Base-by-base conservation (phyloP, 352 stramenopile genomes). In the Globisporangium abappressorium region DNA sequence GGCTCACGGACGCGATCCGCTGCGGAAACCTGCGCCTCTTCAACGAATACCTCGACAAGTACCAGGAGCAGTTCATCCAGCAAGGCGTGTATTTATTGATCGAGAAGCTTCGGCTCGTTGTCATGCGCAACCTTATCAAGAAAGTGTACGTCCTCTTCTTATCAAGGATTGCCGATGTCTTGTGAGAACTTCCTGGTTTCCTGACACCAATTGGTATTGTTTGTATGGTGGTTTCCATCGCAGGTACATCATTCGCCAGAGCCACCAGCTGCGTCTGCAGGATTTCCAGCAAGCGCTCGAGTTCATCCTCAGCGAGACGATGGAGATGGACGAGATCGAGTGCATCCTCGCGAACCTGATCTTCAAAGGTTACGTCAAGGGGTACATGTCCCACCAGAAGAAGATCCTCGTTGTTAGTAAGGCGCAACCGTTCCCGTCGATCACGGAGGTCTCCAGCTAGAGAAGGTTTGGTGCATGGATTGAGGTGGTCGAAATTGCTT, bases 291-390 rank as follows among this genome's bases (percentile, higher is more conserved):
- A 86, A 33, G 89, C 86, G 38, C 81, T 98, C 36, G 84, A 91
- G 38, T 88, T 89, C 73, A 75, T 98, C 54, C 92, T 89, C 0
- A 92, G 92, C 47, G 77, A 91, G 33, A 70, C 80, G 0, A 98
- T 96, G 62, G 93, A 98, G 71, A 92, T 98, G 76, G 93, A 98
- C 71, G 94, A 98, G 80, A 91, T 99, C 55, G 97, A 99, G 81
- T 99, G 97, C 65, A 92, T 99, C 61, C 75, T 99, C 41, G 93
- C 95, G 33, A 99, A 99, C 78, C 82, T 99, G 46, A 99, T 99
- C 73, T 98, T 97, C 76, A 97, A 97, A 68, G 91, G 94, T 38
- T 97, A 97, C 74, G 86, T 99, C 71, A 97, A 97, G 62, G 97
- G 97, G 18, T 99, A 99, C 83, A 97, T 99, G 77, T 98, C 92